A percentile compares a stretch with the other conserved stretches of the same genome.
Conservation (phyloP, 1,284 basidiomycete species). For the Hymenochaete sp. region DNA sequence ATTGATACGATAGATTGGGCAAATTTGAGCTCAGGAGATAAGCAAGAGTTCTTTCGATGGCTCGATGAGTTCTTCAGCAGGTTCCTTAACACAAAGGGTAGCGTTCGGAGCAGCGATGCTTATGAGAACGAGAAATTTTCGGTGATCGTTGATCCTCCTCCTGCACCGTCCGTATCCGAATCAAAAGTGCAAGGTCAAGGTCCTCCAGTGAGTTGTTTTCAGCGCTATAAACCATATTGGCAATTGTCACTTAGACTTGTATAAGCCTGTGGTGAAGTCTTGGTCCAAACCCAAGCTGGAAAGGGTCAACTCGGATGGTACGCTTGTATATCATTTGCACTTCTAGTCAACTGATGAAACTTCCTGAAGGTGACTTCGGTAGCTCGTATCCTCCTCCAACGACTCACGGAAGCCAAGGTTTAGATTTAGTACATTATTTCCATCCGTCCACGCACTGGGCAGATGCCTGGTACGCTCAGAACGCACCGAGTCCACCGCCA, state of each 20-base stretch:
- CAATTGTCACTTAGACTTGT: background rate
- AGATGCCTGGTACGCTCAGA: constrained; percentile 34
- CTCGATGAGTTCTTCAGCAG: constrained; percentile 69
- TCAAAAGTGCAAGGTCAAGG: background rate
- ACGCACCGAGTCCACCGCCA: constrained; percentile 30
- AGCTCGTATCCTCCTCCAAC: constrained; percentile 29
- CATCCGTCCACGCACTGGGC: constrained; percentile 34
- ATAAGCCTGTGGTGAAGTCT: constrained; percentile 9
- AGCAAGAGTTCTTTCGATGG: constrained; percentile 63
- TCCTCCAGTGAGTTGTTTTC: constrained; percentile 7
- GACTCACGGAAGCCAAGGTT: constrained; percentile 26
- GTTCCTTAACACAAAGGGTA: constrained; percentile 18
- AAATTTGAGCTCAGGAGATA: constrained; percentile 57
- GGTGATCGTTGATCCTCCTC: background rate
- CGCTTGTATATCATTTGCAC: background rate
- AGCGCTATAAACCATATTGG: background rate
- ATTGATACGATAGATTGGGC: constrained; percentile 51
- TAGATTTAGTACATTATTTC: constrained; percentile 39
- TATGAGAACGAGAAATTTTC: background rate
- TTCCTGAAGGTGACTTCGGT: constrained; percentile 12
- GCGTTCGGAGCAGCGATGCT: background rate
- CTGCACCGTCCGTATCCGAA: background rate
- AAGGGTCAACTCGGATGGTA: background rate
- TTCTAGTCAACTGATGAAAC: background rate
- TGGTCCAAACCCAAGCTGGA: constrained; percentile 12